These are phyloP conservation scores for Euphorbia tirucalli DNA, from an alignment of 345 rosid genomes.

Conservation along the genomic window DNA sequence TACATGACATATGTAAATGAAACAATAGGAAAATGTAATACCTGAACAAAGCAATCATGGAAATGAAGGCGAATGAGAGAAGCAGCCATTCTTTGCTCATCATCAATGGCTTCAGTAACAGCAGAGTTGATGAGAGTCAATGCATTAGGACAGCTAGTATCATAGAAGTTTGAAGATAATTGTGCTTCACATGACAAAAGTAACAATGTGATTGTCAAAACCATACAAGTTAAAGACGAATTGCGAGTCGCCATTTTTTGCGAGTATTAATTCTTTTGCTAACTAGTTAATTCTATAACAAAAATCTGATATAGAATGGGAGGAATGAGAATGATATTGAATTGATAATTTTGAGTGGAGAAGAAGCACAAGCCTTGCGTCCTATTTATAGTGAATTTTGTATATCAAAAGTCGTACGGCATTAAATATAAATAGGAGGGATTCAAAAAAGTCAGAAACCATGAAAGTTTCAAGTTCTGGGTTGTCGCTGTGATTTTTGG, in stretches of 20 bases:
- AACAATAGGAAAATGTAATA: too few relatives aligned
- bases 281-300: not conserved
- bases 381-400: not conserved
- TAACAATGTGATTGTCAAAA: not conserved
- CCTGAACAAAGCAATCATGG: constrained; percentile 56
- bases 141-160: constrained; percentile 43
- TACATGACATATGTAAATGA: too few relatives aligned
- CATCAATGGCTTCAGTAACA: constrained; percentile 24
- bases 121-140: constrained; percentile 38
- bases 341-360: not conserved
- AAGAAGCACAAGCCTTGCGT: not conserved
- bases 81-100: constrained; percentile 58
- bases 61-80: constrained; percentile 28
- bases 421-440: not conserved
- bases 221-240: not conserved
- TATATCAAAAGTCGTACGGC: not conserved
- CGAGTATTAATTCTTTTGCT: not conserved
- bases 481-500: not conserved
- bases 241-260: not conserved
- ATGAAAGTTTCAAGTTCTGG: not conserved
- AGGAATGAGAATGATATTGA: not conserved
- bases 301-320: not conserved
- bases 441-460: not conserved
- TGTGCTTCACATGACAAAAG: constrained; percentile 33
- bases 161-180: constrained; percentile 50